phyloP scores from a whole-genome alignment of 495 filamentous ascomycete genomes.

The Staphylotrichum longicolle region DNA sequence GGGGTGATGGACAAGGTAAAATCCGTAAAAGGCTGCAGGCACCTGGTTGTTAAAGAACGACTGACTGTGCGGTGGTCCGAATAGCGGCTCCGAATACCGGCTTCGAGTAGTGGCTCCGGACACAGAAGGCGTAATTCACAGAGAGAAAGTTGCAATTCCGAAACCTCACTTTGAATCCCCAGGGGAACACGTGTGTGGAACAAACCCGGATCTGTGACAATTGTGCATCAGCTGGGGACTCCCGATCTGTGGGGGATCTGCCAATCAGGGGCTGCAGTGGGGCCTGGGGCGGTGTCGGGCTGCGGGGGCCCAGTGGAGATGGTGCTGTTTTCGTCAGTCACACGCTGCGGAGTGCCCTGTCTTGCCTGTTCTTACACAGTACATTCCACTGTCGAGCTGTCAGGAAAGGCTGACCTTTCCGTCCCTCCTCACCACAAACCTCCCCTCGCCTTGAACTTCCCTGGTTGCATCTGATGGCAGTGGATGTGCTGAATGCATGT shows the following conservation, averaged over 20 bases:
- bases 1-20: too few species aligned
- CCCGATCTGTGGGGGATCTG: conserved; percentile 14
- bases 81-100: too few species aligned
- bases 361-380: too few species aligned
- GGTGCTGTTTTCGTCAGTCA: background rate
- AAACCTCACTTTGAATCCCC: background rate
- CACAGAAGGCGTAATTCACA: background rate
- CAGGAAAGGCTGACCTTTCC: background rate
- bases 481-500: too few species aligned
- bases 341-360: background rate
- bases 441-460: too few species aligned
- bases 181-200: conserved; percentile 11
- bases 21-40: too few species aligned
- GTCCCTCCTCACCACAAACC: background rate
- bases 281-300: background rate
- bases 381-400: too few species aligned
- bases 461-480: too few species aligned
- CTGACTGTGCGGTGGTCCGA: too few species aligned
- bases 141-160: background rate
- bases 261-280: conserved; percentile 13
- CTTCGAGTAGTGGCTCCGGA: too few species aligned
- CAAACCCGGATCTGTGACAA: conserved; percentile 4
- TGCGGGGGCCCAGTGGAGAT: conserved; percentile 4
- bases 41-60: too few species aligned
- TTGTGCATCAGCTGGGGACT: conserved; percentile 9